These are phyloP conservation scores for Rosa lucieae DNA, from an alignment of 306 rosid species.

Conservation along the genomic window DNA sequence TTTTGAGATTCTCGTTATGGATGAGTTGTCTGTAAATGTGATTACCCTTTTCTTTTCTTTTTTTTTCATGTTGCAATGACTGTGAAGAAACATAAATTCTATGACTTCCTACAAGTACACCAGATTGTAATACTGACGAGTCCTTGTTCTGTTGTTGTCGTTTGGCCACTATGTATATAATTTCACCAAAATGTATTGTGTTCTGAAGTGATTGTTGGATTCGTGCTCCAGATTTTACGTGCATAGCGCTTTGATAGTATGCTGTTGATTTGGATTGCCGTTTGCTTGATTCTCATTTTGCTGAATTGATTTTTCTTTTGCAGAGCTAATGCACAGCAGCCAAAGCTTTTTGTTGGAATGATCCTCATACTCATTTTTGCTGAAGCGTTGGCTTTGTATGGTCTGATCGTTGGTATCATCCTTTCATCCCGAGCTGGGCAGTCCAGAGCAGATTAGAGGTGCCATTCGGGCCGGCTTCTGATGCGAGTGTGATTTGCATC, in stretches of 20 bases:
- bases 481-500: conserved; percentile 17
- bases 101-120: not conserved
- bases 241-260: not conserved
- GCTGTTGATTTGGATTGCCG: not conserved
- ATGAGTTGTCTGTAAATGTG: not conserved
- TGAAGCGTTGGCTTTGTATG: conserved; percentile 72
- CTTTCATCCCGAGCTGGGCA: conserved; percentile 81
- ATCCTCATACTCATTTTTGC: conserved; percentile 77
- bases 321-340: conserved; percentile 72
- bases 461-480: conserved; percentile 1
- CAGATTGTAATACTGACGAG: not conserved
- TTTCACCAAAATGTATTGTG: not conserved
- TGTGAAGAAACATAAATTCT: not conserved
- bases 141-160: not conserved
- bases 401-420: conserved; percentile 77
- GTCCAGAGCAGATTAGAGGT: conserved; percentile 64
- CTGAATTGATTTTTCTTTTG: conserved; percentile 5
- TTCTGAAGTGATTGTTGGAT: not conserved
- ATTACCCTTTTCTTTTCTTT: not conserved
- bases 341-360: conserved; percentile 71
- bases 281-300: not conserved
- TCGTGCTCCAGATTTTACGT: not conserved
- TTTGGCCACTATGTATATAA: not conserved
- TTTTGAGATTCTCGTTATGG: not conserved
- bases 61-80: not conserved